Evolutionary conservation across 257 asterid genomes (phyloP).

Genomic region (Solanum tarijense): DNA sequence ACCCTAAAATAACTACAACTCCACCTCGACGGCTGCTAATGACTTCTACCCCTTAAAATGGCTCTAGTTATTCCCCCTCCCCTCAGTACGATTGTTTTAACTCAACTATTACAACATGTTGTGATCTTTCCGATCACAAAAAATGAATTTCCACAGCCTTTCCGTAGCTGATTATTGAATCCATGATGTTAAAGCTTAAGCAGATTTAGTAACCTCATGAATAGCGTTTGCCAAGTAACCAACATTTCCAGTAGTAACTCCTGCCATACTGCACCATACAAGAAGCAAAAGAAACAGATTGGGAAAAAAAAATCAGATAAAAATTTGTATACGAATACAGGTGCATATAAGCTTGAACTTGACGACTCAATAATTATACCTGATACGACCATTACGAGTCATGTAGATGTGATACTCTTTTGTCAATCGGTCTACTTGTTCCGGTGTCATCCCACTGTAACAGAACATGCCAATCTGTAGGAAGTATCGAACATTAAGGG

Average conservation of each 20-base stretch:
- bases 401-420: slow-evolving; percentile 79
- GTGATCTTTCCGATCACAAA: neutral
- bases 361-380: slow-evolving; percentile 28
- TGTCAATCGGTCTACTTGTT: slow-evolving; percentile 93
- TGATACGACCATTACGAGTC: slow-evolving; percentile 96
- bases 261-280: slow-evolving; percentile 70
- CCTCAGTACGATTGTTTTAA: neutral
- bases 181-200: slow-evolving; percentile 13
- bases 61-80: neutral
- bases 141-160: neutral
- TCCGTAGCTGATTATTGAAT: neutral
- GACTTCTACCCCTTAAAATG: neutral
- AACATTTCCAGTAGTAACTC: slow-evolving; percentile 86
- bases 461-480: slow-evolving; percentile 97
- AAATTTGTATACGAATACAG: neutral
- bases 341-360: neutral
- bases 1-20: neutral
- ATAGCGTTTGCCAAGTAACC: slow-evolving; percentile 89
- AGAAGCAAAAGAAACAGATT: neutral
- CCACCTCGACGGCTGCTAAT: neutral
- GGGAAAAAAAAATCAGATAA: neutral
- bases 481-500: neutral
- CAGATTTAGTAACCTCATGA: slow-evolving; percentile 72
- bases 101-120: neutral
- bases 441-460: slow-evolving; percentile 94